Base-by-base conservation (phyloP, 306 rosid genomes). In the Begonia masoniana region DNA sequence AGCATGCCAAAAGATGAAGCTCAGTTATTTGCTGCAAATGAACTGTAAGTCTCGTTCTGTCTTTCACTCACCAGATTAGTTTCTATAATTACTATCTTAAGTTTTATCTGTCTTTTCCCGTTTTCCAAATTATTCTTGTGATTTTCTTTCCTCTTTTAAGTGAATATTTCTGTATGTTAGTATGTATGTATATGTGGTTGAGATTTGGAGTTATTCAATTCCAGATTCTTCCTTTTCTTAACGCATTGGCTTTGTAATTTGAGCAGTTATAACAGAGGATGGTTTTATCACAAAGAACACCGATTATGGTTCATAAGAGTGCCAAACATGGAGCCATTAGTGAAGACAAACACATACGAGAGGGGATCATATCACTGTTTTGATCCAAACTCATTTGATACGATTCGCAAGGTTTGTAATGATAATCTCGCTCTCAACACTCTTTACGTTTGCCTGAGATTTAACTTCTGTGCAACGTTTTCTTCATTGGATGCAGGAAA, bases 1-100 rank as follows among this genome's bases (percentile, higher is more conserved):
- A 92, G 99, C 67, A 83, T 92, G 95, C 99, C 99, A 23, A 86
- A 79, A 67, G 99, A 92, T 50, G 96, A 83, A 72, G 95, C 93
- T n/a, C 99, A 92, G 65, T 45, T 83, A 66, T 78, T 72, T 62
- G 96, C 96, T 17, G 81, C 95, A 21, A 70, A 79, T 65, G 99
- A 92, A 68, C 95, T 86, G 99, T 92, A 92, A 51, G 97, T 59
- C 43, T 50, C 41, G 7, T 43, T 21, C 12, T 47, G 12, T 15
- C 6, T 42, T 10, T 3, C 60, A 17, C 61, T 48, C 15, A 42
- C 50, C 35, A 64, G 15, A 47, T 54, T 56, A 14, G 13, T 43
- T 15, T 57, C n/a, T 8, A 43, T 41, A 41, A 13, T 41, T 15
- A 63, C 36, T 36, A 13, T 57, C 24, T 43, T 10, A 24, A 58